phyloP scores from a whole-genome alignment of 2,329 filamentous ascomycete species.

The Hypoxylon sp. region DNA sequence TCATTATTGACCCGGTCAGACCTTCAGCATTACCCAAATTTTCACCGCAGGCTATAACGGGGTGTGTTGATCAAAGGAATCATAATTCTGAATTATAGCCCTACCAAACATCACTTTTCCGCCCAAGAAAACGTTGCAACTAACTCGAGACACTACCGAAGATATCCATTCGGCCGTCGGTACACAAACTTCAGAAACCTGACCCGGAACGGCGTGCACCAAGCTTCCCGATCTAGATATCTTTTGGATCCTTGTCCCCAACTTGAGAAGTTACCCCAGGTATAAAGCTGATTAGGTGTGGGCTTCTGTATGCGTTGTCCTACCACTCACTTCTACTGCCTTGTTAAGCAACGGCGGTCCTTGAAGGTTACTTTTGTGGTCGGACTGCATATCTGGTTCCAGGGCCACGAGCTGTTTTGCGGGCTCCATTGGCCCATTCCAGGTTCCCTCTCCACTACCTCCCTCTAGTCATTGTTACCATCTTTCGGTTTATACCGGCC shows the following conservation, averaged over 20 bases:
- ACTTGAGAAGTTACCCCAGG: conserved; percentile 44
- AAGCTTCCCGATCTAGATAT: conserved; percentile 47
- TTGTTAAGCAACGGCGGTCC: conserved; percentile 45
- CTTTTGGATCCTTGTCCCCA: conserved; percentile 42
- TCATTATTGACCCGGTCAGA: conserved; percentile 25
- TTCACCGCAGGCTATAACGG: conserved; percentile 23
- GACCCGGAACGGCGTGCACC: conserved; percentile 43
- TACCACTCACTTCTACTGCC: conserved; percentile 47
- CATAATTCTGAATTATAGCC: conserved; percentile 22
- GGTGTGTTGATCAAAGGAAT: conserved; percentile 27
- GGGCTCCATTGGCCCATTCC: conserved; percentile 51
- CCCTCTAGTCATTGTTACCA: conserved; percentile 45
- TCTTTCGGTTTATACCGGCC: conserved; percentile 45
- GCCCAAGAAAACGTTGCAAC: conserved; percentile 31
- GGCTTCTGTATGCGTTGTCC: conserved; percentile 47
- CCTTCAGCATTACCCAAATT: conserved; percentile 26
- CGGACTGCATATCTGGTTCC: conserved; percentile 49
- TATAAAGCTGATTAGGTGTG: conserved; percentile 46
- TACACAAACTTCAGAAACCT: conserved; percentile 31
- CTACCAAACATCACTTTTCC: conserved; percentile 22
- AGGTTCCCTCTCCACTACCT: conserved; percentile 50
- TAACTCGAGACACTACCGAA: conserved; percentile 37
- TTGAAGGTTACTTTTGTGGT: conserved; percentile 48
- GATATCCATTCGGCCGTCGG: conserved; percentile 31
- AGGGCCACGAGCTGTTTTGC: conserved; percentile 44